Percentiles rank a stretch among this genome's conserved stretches.
phyloP scores from a whole-genome alignment of 1,284 basidiomycete genomes.

The Cryptococcus hybrid region DNA sequence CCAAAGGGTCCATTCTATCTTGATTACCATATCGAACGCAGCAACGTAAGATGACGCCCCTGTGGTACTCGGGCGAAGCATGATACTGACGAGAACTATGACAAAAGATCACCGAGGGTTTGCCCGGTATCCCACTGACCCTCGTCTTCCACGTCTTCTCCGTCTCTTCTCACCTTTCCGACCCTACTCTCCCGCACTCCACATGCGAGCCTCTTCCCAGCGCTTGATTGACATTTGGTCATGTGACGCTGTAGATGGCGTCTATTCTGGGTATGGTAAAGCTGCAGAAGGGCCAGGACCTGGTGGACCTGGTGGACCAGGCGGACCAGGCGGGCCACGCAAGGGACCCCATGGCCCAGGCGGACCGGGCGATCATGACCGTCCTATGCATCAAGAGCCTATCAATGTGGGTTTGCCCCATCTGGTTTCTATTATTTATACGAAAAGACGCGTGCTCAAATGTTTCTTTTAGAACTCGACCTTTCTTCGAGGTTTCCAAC shows the following conservation, averaged over 20 bases:
- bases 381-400: neutral
- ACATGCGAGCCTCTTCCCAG: conserved; percentile 12
- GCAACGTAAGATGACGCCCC: too few species aligned
- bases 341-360: too few species aligned
- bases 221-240: conserved; percentile 26
- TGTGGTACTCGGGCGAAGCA: too few species aligned
- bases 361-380: too few species aligned
- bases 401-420: conserved; percentile 3
- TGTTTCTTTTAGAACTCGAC: conserved; percentile 19
- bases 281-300: conserved; percentile 4
- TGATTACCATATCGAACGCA: conserved; percentile 8
- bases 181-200: conserved; percentile 1
- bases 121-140: conserved; percentile 14
- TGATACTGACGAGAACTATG: neutral
- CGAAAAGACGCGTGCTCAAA: too few species aligned
- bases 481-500: conserved; percentile 15
- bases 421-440: too few species aligned
- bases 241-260: conserved; percentile 12
- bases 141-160: conserved; percentile 15
- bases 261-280: conserved; percentile 18
- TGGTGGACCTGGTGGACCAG: conserved; percentile 7
- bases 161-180: conserved; percentile 13
- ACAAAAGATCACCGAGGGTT: conserved; percentile 18
- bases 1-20: conserved; percentile 27
- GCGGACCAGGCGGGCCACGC: neutral